These are phyloP conservation scores for Ceratobasidium sp. DNA, from an alignment of 1,284 basidiomycete genomes.

Conservation along the genomic window DNA sequence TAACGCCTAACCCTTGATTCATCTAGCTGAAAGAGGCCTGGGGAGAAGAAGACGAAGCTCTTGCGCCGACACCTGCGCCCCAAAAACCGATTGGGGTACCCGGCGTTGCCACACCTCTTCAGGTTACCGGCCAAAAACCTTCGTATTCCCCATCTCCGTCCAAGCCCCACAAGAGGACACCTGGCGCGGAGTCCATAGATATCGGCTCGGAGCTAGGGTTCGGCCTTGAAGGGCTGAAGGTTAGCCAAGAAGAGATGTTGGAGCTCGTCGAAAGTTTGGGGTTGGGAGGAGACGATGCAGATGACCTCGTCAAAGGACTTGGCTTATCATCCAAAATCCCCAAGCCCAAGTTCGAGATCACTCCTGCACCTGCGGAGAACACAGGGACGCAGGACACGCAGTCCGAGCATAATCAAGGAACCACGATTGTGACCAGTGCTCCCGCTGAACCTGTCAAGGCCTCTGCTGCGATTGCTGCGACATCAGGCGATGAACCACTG, in stretches of 20 bases:
- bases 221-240: slow-evolving; percentile 74
- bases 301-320: slow-evolving; percentile 72
- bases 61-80: slow-evolving; percentile 57
- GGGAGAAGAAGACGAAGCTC: slow-evolving; percentile 66
- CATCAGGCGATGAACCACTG: background rate
- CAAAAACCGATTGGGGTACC: slow-evolving; percentile 77
- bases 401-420: background rate
- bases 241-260: slow-evolving; percentile 76
- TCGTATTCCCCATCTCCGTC: slow-evolving; percentile 61
- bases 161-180: slow-evolving; percentile 57
- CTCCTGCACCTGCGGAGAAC: slow-evolving; percentile 12
- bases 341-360: slow-evolving; percentile 16
- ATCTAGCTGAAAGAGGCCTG: slow-evolving; percentile 67
- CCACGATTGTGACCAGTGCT: background rate
- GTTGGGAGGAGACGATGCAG: slow-evolving; percentile 75
- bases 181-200: slow-evolving; percentile 64
- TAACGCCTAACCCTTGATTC: slow-evolving; percentile 1
- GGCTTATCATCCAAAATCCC: slow-evolving; percentile 27
- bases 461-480: slow-evolving; percentile 1
- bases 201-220: slow-evolving; percentile 72
- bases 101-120: slow-evolving; percentile 72
- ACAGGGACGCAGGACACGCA: background rate
- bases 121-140: slow-evolving; percentile 75
- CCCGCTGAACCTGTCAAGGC: slow-evolving; percentile 9
- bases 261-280: slow-evolving; percentile 77